Evolutionary conservation across 192 early-diverging fungal species (phyloP).

Genomic region (Podochytrium sp.): DNA sequence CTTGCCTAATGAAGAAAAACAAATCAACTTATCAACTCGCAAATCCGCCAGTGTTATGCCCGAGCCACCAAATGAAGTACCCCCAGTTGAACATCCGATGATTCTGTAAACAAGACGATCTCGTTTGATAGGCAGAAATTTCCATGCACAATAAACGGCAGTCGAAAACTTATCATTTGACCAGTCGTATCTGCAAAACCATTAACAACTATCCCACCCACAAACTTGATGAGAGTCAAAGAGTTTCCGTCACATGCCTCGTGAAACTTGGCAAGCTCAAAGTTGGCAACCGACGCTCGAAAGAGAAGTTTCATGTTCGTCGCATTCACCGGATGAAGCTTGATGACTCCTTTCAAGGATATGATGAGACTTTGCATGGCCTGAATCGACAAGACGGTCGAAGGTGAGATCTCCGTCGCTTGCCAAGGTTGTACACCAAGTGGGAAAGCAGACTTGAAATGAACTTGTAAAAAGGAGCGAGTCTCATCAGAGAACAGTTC

Average conservation of each 20-base stretch:
- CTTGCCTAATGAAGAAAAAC: no score
- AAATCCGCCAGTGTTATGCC: no score
- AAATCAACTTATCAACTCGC: no score
- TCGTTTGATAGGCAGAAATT: not conserved
- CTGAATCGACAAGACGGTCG: not conserved
- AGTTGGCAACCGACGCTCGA: not conserved
- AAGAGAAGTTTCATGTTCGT: not conserved
- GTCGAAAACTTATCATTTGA: not conserved
- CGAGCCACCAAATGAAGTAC: not conserved
- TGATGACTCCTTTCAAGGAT: not conserved
- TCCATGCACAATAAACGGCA: not conserved
- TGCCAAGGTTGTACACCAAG: not conserved
- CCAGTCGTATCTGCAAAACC: not conserved
- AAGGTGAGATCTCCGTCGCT: not conserved
- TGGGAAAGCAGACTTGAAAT: not conserved
- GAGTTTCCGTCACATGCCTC: not conserved
- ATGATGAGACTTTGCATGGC: not conserved
- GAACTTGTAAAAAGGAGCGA: not conserved
- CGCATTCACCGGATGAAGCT: not conserved
- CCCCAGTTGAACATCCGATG: not conserved
- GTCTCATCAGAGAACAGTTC: not conserved
- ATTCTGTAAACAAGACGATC: not conserved
- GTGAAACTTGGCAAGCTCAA: not conserved
- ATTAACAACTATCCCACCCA: not conserved
- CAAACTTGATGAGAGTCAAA: not conserved